Percentiles rank a stretch among this genome's conserved stretches.
Conservation (phyloP, 306 rosid species). For the Lablab purpureus region DNA sequence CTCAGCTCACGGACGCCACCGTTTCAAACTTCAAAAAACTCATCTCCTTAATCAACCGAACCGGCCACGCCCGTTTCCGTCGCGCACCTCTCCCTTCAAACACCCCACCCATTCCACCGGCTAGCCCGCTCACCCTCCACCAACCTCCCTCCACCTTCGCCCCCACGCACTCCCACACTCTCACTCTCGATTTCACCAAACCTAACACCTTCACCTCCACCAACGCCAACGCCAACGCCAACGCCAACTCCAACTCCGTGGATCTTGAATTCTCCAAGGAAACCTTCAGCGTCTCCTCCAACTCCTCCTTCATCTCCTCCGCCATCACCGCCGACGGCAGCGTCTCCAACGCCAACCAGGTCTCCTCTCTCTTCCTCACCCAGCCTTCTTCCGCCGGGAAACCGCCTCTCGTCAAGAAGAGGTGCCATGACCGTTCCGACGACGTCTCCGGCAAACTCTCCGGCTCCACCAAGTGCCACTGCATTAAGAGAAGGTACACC, state of each 20-base stretch:
- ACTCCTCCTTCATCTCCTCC: conserved; percentile 87
- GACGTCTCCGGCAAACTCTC: conserved; percentile 43
- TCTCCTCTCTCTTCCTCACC: conserved; percentile 64
- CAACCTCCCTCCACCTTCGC: conserved; percentile 45
- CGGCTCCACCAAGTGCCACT: conserved; percentile 83
- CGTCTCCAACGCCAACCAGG: conserved; percentile 85
- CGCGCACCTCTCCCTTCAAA: conserved; percentile 66
- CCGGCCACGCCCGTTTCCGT: conserved; percentile 95
- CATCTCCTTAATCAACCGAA: conserved; percentile 73
- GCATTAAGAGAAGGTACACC: conserved; percentile 82
- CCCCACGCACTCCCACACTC: conserved; percentile 56
- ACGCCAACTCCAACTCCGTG: conserved; percentile 50
- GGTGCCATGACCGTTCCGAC: conserved; percentile 78
- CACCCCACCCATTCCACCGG: background rate
- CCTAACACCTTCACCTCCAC: conserved; percentile 56
- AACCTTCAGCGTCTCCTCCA: conserved; percentile 81
- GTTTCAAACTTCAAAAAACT: conserved; percentile 75
- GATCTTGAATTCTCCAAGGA: conserved; percentile 75
- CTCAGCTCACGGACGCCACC: conserved; percentile 71
- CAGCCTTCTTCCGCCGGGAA: conserved; percentile 63
- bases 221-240: too few relatives aligned
- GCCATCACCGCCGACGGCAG: conserved; percentile 87
- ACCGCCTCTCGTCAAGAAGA: conserved; percentile 79
- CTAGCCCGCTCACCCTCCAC: background rate
- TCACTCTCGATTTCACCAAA: conserved; percentile 82